These are phyloP conservation scores for Zanthoxylum bungeanum DNA, from an alignment of 345 rosid species.

Conservation along the genomic window DNA sequence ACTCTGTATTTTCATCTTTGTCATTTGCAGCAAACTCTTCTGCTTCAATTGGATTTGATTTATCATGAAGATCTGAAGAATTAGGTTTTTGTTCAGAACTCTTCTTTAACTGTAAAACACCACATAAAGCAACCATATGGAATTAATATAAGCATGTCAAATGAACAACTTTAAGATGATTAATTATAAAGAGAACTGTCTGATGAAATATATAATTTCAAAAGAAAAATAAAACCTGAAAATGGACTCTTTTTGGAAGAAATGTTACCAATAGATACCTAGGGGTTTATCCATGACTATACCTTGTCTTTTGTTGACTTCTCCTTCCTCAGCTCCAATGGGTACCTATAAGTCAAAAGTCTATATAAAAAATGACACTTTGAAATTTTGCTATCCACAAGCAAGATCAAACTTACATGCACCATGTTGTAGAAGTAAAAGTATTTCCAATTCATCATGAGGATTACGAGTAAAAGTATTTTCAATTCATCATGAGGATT, in stretches of 20 bases:
- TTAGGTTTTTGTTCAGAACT: conserved; percentile 39
- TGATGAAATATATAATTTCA: background rate
- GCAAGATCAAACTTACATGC: background rate
- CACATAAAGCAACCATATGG: conserved; percentile 6
- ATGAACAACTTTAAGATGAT: background rate
- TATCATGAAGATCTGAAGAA: conserved; percentile 30
- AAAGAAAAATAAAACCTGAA: background rate
- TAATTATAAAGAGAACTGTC: background rate
- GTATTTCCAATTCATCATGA: too few relatives aligned
- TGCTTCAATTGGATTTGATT: conserved; percentile 35
- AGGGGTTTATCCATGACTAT: conserved; percentile 10
- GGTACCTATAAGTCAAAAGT: conserved; percentile 59
- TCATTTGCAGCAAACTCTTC: conserved; percentile 34
- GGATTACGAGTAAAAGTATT: background rate
- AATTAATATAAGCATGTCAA: conserved; percentile 5
- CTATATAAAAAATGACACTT: background rate
- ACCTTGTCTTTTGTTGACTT: conserved; percentile 92
- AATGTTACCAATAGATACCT: background rate
- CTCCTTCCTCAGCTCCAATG: conserved; percentile 88
- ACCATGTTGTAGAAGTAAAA: background rate
- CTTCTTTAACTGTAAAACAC: conserved; percentile 58
- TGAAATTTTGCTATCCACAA: background rate
- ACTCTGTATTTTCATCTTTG: conserved; percentile 27
- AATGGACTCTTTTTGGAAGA: background rate
- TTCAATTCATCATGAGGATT: background rate